Evolutionary conservation across 2,329 filamentous ascomycete species (phyloP).

Genomic region (Lecanoromycetidae sp.): DNA sequence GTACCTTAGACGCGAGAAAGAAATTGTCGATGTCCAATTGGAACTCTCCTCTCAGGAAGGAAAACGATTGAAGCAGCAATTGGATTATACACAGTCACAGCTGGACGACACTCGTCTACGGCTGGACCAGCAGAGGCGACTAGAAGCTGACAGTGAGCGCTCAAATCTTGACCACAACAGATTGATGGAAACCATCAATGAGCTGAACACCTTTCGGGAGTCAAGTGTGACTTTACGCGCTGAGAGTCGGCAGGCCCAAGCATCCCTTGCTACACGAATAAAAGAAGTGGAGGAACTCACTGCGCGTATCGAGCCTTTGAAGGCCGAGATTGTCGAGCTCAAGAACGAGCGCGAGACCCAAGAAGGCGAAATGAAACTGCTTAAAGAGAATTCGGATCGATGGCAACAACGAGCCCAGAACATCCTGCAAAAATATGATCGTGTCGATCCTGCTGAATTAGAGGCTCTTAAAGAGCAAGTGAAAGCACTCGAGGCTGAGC

Average conservation of each 20-base stretch:
- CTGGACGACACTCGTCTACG: conserved; percentile 82
- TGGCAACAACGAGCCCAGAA: conserved; percentile 95
- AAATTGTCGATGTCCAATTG: conserved; percentile 93
- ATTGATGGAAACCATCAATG: conserved; percentile 86
- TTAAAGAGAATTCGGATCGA: conserved; percentile 82
- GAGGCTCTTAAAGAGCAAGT: conserved; percentile 78
- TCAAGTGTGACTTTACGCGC: conserved; percentile 84
- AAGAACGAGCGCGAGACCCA: conserved; percentile 70
- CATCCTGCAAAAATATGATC: conserved; percentile 90
- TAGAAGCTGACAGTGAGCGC: conserved; percentile 60
- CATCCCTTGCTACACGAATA: conserved; percentile 62
- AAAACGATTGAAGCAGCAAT: conserved; percentile 78
- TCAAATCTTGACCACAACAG: conserved; percentile 72
- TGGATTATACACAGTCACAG: conserved; percentile 75
- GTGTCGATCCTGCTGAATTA: conserved; percentile 84
- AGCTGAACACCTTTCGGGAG: conserved; percentile 91
- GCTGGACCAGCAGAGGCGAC: conserved; percentile 75
- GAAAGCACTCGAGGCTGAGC: conserved; percentile 51
- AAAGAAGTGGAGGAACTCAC: conserved; percentile 63
- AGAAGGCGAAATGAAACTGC: conserved; percentile 75
- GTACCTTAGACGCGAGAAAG: conserved; percentile 88
- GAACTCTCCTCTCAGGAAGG: conserved; percentile 79
- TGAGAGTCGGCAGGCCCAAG: conserved; percentile 68
- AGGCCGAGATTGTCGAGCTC: conserved; percentile 66
- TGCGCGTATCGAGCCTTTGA: conserved; percentile 66